Base-by-base conservation (phyloP, 352 stramenopile species). In the Paralagenidium karlingii region DNA sequence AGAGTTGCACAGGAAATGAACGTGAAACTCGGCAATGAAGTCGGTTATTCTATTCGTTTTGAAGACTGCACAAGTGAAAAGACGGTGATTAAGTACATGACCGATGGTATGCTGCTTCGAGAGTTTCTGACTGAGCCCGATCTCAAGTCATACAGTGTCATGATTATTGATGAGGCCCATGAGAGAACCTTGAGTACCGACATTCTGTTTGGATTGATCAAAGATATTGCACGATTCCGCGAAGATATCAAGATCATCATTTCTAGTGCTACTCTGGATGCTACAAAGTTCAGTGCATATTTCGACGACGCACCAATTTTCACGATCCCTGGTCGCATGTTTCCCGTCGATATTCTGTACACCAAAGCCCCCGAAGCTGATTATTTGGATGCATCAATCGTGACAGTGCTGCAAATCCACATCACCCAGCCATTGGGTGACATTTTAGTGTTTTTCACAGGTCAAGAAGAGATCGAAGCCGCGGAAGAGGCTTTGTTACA, bases 31-130 rank as follows among this genome's bases (percentile, higher is more conserved):
- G 96, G 96, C 12, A 58, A 96, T 43, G 82, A 99, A 53, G 96
- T 99, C 3, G 96, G 96, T 13, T 99, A 99, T 60, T 98, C 92
- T 9, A 99, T 99, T 65, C 94, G 96, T 38, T 99, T 99, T 59
- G 96, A 99, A 51, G 96, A 99, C 62, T 68, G 94, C 31, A 97
- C 67, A 24, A 66, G 74, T 57, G 58, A 67, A 16, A 76, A 55
- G 18, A 98, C 95, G 8, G 63, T 79, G 36, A 41, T 91, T 32
- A 69, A 71, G 13, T 91, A 86, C 58, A 54, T 91, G 18, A 91
- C 78, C 12, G 78, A 91, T 31, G 78, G 78, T 64, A 99, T 99
- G 91, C 63, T 99, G 28, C 69, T 99, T 36, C 86, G 97, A 51
- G 94, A 99, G 69, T 84, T 80, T 38, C 94, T 98, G 80, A 95